phyloP scores from a whole-genome alignment of 805 yeast species.

The Teunomyces cretensis region DNA sequence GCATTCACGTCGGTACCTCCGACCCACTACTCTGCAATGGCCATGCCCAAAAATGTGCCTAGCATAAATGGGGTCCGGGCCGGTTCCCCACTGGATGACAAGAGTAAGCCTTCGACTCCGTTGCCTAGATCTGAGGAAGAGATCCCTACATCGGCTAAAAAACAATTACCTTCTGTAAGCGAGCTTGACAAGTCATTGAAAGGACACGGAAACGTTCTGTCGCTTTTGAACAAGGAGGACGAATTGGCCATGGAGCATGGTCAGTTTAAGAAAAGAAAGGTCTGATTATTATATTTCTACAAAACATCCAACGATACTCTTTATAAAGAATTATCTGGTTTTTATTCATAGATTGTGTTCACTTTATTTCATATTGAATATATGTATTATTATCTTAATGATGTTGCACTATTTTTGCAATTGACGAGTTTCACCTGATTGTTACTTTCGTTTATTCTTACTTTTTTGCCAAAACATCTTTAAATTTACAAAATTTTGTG shows the following conservation, averaged over 20 bases:
- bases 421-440: no score
- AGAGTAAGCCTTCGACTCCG: background rate
- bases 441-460: background rate
- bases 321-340: no score
- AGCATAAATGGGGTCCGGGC: background rate
- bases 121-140: background rate
- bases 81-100: background rate
- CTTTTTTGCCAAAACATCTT: no score
- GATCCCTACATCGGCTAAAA: slow-evolving; percentile 7
- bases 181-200: slow-evolving; percentile 36
- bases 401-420: background rate
- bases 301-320: no score
- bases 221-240: background rate
- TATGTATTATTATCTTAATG: background rate
- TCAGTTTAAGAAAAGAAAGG: slow-evolving; percentile 10
- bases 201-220: slow-evolving; percentile 3
- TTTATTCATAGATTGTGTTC: no score
- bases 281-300: background rate
- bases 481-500: no score
- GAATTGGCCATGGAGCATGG: slow-evolving; percentile 4
- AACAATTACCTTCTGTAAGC: slow-evolving; percentile 35
- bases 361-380: background rate
- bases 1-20: background rate
- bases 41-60: slow-evolving; percentile 5
- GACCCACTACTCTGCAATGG: slow-evolving; percentile 3